These are phyloP conservation scores for Alternaria gansuensis DNA, from an alignment of 2,329 filamentous ascomycete genomes.

Conservation along the genomic window DNA sequence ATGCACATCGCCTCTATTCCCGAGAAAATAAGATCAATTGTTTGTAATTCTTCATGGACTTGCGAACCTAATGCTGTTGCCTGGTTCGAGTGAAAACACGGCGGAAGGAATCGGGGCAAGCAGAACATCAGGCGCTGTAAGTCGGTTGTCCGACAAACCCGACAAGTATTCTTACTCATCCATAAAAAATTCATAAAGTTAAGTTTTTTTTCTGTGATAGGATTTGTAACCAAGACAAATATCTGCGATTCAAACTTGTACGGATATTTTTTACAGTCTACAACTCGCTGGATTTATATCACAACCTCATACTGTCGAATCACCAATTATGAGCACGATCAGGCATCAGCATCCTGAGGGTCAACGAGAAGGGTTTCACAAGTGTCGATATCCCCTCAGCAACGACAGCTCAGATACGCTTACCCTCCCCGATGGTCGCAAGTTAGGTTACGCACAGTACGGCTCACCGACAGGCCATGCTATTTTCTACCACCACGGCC, in stretches of 20 bases:
- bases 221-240: rapidly evolving
- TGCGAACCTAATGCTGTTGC: not conserved
- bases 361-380: not conserved
- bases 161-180: not conserved
- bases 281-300: not conserved
- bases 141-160: slow-evolving; percentile 6
- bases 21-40: not conserved
- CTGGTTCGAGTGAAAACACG: not conserved
- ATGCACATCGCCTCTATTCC: not conserved
- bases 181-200: not conserved
- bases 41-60: not conserved
- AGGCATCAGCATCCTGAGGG: not conserved
- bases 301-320: not conserved
- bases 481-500: slow-evolving; percentile 44
- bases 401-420: slow-evolving; percentile 41
- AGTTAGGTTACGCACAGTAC: slow-evolving; percentile 50
- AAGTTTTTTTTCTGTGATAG: not conserved
- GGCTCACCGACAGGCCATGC: slow-evolving; percentile 39
- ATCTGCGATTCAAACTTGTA: not conserved
- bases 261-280: too few species aligned
- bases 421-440: slow-evolving; percentile 48
- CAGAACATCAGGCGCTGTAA: not conserved
- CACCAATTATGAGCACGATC: not conserved
- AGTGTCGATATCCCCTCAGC: slow-evolving; percentile 34
- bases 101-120: slow-evolving; percentile 10